Evolutionary conservation across 768 basidiomycete species (phyloP).

Genomic region (Pleurotus ostreatus): DNA sequence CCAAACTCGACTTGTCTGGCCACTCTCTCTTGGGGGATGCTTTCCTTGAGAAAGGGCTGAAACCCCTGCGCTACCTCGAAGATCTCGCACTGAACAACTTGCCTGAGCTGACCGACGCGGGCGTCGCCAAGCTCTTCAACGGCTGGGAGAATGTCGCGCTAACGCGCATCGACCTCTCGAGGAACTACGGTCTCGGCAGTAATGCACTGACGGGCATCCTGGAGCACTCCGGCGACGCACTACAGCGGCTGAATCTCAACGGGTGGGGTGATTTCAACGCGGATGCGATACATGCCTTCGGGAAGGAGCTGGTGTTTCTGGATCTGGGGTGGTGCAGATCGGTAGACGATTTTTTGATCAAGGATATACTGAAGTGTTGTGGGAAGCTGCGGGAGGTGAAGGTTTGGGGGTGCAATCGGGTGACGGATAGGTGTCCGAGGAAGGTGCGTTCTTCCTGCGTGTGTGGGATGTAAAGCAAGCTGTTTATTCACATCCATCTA

Average conservation of each 20-base stretch:
- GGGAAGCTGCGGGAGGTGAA: conserved; percentile 39
- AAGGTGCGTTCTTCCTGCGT: conserved; percentile 26
- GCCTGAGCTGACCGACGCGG: conserved; percentile 63
- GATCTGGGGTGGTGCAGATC: conserved; percentile 86
- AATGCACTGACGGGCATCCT: conserved; percentile 61
- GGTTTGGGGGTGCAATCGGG: conserved; percentile 52
- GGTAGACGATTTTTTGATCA: conserved; percentile 79
- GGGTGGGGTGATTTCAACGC: conserved; percentile 64
- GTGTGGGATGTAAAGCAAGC: no score
- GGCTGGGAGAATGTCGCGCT: conserved; percentile 54
- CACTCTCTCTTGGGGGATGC: conserved; percentile 59
- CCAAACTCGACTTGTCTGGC: conserved; percentile 66
- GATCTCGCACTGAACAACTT: conserved; percentile 54
- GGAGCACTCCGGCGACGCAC: conserved; percentile 54
- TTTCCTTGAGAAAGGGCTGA: conserved; percentile 60
- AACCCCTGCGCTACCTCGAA: conserved; percentile 38
- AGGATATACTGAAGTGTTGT: conserved; percentile 55
- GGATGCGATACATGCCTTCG: conserved; percentile 31
- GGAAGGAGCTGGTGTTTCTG: conserved; percentile 45
- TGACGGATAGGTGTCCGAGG: conserved; percentile 34
- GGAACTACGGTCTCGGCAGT: conserved; percentile 51
- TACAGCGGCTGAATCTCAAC: conserved; percentile 69
- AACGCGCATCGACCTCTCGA: conserved; percentile 51
- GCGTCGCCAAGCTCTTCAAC: conserved; percentile 66
- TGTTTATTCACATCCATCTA: no score